phyloP scores from a whole-genome alignment of 768 basidiomycete genomes.

The Pleurotus salmoneostramineus region DNA sequence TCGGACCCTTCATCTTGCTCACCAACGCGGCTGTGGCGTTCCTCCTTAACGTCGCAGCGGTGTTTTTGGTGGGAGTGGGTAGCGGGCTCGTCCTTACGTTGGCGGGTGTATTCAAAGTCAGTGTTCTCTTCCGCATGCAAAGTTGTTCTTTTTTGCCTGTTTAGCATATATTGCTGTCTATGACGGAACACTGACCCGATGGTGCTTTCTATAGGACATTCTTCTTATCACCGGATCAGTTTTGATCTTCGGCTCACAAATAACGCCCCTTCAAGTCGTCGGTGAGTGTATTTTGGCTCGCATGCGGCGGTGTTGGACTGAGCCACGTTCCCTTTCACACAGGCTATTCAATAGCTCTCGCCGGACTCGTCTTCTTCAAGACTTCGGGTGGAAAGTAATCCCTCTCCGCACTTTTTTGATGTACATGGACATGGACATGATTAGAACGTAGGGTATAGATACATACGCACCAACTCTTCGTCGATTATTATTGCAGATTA shows the following conservation, averaged over 20 bases:
- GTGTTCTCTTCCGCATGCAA: slow-evolving; percentile 12
- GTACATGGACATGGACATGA: background rate
- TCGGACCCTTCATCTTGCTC: slow-evolving; percentile 67
- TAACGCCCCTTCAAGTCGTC: slow-evolving; percentile 83
- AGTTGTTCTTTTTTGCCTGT: background rate
- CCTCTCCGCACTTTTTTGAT: background rate
- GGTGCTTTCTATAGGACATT: slow-evolving; percentile 64
- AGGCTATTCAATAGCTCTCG: slow-evolving; percentile 88
- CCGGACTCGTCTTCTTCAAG: slow-evolving; percentile 83
- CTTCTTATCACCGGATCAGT: slow-evolving; percentile 91
- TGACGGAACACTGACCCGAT: background rate
- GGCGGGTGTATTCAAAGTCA: slow-evolving; percentile 89
- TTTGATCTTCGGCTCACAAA: slow-evolving; percentile 71
- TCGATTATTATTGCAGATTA: background rate
- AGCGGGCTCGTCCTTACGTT: slow-evolving; percentile 88
- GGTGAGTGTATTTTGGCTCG: slow-evolving; percentile 35
- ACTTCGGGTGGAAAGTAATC: slow-evolving; percentile 59
- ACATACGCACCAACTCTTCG: background rate
- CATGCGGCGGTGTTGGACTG: background rate
- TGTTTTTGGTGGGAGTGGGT: slow-evolving; percentile 88
- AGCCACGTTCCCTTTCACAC: slow-evolving; percentile 6
- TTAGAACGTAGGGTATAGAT: too few species aligned
- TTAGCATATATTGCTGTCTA: slow-evolving; percentile 16
- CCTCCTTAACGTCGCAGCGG: slow-evolving; percentile 87
- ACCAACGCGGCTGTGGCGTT: slow-evolving; percentile 87